A percentile compares a stretch with the other conserved stretches of the same genome.
Evolutionary conservation across 495 filamentous ascomycete genomes (phyloP).

Genomic region (Trichoderma parareesei): DNA sequence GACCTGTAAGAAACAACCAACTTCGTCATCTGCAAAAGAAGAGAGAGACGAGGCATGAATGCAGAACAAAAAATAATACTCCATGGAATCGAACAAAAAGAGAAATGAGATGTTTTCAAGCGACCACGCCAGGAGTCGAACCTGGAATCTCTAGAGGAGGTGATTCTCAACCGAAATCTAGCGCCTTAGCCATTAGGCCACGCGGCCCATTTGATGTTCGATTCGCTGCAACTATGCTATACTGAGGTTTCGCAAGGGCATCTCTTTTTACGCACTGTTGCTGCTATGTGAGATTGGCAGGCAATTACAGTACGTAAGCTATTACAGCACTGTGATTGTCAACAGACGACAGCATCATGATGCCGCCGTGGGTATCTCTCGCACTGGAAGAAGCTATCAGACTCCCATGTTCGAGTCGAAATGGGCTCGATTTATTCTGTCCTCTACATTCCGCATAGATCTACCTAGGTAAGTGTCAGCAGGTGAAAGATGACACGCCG

Average conservation of each 20-base stretch:
- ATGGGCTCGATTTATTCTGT: no score
- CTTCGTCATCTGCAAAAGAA: not conserved
- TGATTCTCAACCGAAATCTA: constrained; percentile 5
- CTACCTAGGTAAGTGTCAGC: no score
- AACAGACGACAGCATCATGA: no score
- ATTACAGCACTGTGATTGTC: no score
- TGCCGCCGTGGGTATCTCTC: no score
- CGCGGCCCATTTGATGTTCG: not conserved
- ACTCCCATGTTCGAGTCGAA: no score
- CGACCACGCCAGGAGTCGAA: constrained; percentile 10
- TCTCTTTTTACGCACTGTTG: not conserved
- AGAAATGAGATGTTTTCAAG: not conserved
- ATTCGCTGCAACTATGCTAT: not conserved
- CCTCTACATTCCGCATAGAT: no score
- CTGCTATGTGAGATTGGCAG: no score
- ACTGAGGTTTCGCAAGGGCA: not conserved
- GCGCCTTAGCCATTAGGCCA: constrained; percentile 10
- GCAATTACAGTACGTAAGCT: no score
- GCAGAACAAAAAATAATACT: not conserved
- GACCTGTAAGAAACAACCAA: not conserved
- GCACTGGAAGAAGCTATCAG: no score
- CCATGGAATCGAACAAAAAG: no score
- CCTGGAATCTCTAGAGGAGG: constrained; percentile 8
- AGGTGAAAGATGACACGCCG: no score
- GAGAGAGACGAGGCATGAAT: not conserved